Conservation (phyloP, 2,329 filamentous ascomycete genomes). For the Lizonia empirigonia region DNA sequence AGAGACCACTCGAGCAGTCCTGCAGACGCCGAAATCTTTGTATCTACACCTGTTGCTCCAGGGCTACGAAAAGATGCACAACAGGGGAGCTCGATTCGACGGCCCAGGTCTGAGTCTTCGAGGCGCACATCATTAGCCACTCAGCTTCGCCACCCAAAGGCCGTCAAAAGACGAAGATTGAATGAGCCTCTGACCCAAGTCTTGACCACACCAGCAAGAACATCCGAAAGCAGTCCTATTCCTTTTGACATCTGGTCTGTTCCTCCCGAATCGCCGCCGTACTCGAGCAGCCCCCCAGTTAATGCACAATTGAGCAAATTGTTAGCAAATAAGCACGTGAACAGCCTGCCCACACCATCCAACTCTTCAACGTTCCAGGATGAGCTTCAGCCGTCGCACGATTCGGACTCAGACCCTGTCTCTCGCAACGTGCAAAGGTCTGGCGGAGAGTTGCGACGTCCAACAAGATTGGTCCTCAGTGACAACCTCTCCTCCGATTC, state of each 20-base stretch:
- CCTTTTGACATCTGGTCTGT: conserved; percentile 43
- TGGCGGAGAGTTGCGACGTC: conserved; percentile 18
- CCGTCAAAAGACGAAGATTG: conserved; percentile 32
- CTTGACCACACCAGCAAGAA: conserved; percentile 11
- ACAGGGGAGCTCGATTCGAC: conserved; percentile 6
- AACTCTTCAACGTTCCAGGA: conserved; percentile 39
- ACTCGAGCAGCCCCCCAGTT: conserved; percentile 39
- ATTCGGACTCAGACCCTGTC: conserved; percentile 32
- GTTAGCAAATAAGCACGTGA: conserved; percentile 11
- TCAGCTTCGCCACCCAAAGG: conserved; percentile 21
- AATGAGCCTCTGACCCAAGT: conserved; percentile 22
- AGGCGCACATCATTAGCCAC: conserved; percentile 17
- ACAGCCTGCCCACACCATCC: conserved; percentile 40
- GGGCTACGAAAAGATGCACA: conserved; percentile 11
- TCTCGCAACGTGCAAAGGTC: conserved; percentile 22
- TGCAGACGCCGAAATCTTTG: conserved; percentile 29
- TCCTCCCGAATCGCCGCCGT: conserved; percentile 53
- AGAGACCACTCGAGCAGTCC: conserved; percentile 29
- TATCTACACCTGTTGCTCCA: conserved; percentile 29
- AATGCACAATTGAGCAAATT: conserved; percentile 13
- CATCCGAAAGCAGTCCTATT: conserved; percentile 16
- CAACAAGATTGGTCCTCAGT: conserved; percentile 23
- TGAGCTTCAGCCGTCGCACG: conserved; percentile 15
- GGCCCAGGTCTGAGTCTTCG: conserved; percentile 1
- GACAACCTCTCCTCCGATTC: conserved; percentile 28